phyloP scores from a whole-genome alignment of 306 rosid species.

The Alnus glutinosa region DNA sequence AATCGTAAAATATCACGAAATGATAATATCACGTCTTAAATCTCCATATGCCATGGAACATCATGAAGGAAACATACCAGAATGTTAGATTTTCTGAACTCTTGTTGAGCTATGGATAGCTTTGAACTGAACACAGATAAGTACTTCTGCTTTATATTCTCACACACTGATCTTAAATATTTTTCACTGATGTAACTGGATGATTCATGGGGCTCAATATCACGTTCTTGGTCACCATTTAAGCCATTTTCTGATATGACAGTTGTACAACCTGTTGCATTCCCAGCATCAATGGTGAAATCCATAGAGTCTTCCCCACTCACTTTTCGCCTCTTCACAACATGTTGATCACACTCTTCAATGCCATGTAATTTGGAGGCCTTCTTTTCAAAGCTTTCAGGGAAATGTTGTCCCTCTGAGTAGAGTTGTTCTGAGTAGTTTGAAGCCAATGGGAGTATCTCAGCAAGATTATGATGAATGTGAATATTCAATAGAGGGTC shows the following conservation, averaged over 20 bases:
- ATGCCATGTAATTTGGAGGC: conserved; percentile 34
- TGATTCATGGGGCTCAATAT: conserved; percentile 30
- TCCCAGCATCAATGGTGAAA: conserved; percentile 37
- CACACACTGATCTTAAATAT: conserved; percentile 57
- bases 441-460: conserved; percentile 58
- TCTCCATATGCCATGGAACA: conserved; percentile 12
- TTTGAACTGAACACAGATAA: conserved; percentile 72
- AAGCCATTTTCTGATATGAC: conserved; percentile 35
- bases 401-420: conserved; percentile 37
- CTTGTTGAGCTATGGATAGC: conserved; percentile 66
- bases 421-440: conserved; percentile 35
- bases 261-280: conserved; percentile 31
- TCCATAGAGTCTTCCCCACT: conserved; percentile 33
- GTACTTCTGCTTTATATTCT: conserved; percentile 64
- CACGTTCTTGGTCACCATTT: conserved; percentile 33
- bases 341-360: conserved; percentile 46
- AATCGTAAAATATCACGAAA: neutral
- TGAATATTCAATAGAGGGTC: conserved; percentile 87
- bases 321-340: conserved; percentile 68
- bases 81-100: conserved; percentile 60
- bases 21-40: neutral
- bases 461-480: conserved; percentile 86
- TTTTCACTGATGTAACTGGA: conserved; percentile 33
- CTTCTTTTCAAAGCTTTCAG: conserved; percentile 37
- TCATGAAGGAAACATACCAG: conserved; percentile 55